Percentiles rank a stretch among this genome's conserved stretches.
phyloP scores from a whole-genome alignment of 352 stramenopile genomes.

The Pythium chondricola region DNA sequence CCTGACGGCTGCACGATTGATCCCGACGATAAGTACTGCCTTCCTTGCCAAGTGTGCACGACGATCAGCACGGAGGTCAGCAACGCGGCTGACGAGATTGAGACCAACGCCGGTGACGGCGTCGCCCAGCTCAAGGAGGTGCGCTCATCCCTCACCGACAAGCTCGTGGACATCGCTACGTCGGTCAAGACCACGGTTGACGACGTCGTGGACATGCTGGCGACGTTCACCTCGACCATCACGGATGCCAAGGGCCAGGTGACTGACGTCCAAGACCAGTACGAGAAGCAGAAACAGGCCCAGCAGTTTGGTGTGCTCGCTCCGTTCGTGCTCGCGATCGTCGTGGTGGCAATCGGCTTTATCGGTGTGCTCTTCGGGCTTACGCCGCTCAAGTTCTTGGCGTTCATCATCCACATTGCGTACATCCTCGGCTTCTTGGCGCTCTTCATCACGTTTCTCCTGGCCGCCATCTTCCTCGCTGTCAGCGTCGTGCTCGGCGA shows the following conservation, averaged over 20 bases:
- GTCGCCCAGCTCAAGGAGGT: slow-evolving; percentile 27
- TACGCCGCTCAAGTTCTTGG: slow-evolving; percentile 49
- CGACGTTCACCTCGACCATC: slow-evolving; percentile 24
- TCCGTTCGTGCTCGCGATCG: slow-evolving; percentile 47
- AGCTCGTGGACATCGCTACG: slow-evolving; percentile 32
- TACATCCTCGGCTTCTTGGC: slow-evolving; percentile 66
- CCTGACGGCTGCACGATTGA: slow-evolving; percentile 24
- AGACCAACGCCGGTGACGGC: slow-evolving; percentile 27
- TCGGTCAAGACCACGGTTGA: slow-evolving; percentile 35
- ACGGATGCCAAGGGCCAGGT: slow-evolving; percentile 25
- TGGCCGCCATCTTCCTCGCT: slow-evolving; percentile 46
- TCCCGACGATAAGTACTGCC: slow-evolving; percentile 22
- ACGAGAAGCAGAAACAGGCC: slow-evolving; percentile 32
- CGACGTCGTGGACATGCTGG: slow-evolving; percentile 21
- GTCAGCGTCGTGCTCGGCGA: slow-evolving; percentile 54
- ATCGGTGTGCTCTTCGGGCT: slow-evolving; percentile 60
- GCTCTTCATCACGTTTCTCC: slow-evolving; percentile 55
- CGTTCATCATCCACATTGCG: slow-evolving; percentile 68
- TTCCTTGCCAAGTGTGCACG: slow-evolving; percentile 28
- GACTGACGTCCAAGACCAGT: slow-evolving; percentile 26
- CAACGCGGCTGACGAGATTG: slow-evolving; percentile 26
- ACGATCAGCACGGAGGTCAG: slow-evolving; percentile 30
- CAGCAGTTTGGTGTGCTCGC: slow-evolving; percentile 38
- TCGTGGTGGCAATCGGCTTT: slow-evolving; percentile 49
- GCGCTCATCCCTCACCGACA: slow-evolving; percentile 23